phyloP scores from a whole-genome alignment of 139 green algal species.

The Coccomyxa sp. region DNA sequence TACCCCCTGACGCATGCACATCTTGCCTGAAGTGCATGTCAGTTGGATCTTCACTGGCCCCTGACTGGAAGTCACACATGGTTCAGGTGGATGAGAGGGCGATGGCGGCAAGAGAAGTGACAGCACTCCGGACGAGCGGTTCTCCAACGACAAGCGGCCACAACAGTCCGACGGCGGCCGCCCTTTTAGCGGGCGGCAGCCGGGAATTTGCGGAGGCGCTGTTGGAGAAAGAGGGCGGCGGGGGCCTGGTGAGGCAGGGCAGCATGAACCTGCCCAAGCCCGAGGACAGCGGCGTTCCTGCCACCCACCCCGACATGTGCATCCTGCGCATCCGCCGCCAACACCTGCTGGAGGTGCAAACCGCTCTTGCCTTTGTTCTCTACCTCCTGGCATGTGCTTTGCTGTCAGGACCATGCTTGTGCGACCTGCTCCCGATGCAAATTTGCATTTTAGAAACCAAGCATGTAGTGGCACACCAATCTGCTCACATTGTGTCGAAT shows the following conservation, averaged over 20 bases:
- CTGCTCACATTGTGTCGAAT: too few species aligned
- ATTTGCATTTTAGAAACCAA: too few species aligned
- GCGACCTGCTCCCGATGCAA: too few species aligned
- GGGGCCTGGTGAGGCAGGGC: constrained; percentile 22
- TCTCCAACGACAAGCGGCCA: constrained; percentile 4
- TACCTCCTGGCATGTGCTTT: too few species aligned
- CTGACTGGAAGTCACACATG: too few species aligned
- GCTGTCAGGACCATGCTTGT: too few species aligned
- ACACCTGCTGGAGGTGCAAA: constrained; percentile 69
- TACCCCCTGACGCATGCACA: too few species aligned
- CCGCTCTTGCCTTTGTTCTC: too few species aligned
- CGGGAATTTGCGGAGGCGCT: not conserved
- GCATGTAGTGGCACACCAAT: too few species aligned
- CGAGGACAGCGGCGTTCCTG: constrained; percentile 56
- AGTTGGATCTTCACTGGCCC: too few species aligned
- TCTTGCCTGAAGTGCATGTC: too few species aligned
- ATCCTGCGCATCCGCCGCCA: constrained; percentile 81
- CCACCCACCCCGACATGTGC: constrained; percentile 84
- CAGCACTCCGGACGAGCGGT: constrained; percentile 16
- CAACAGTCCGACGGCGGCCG: not conserved
- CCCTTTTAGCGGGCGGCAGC: not conserved
- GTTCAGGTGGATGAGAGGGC: constrained; percentile 25
- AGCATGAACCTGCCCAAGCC: constrained; percentile 54
- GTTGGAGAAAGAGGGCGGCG: not conserved
- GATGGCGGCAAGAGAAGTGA: constrained; percentile 35